phyloP scores from a whole-genome alignment of 305 asterid genomes.

The Solanum hybrid region DNA sequence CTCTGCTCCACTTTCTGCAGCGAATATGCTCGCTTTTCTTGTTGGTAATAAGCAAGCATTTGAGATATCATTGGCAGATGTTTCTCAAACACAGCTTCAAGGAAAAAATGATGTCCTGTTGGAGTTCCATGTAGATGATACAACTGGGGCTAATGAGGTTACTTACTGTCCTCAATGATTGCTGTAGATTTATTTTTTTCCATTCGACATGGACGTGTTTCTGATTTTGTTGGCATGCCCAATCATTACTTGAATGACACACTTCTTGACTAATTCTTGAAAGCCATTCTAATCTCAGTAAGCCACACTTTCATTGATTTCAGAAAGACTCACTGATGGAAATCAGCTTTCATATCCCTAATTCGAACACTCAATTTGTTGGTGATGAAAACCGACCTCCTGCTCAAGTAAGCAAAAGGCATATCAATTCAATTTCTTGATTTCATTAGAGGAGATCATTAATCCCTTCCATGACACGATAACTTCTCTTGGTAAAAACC shows the following conservation, averaged over 20 bases:
- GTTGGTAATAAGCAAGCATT: conserved; percentile 90
- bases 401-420: conserved; percentile 55
- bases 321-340: conserved; percentile 99
- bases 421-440: conserved; percentile 5
- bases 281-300: not conserved
- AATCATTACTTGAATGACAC: not conserved
- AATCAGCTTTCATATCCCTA: conserved; percentile 90
- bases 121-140: conserved; percentile 96
- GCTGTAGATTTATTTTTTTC: not conserved
- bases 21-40: conserved; percentile 71
- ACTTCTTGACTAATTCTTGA: not conserved
- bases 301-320: not conserved
- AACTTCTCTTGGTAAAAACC: not conserved
- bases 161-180: not conserved
- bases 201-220: conserved; percentile 2
- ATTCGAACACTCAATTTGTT: conserved; percentile 90
- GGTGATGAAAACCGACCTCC: conserved; percentile 92
- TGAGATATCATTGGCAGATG: conserved; percentile 91
- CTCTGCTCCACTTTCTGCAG: conserved; percentile 36
- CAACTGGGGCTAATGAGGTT: conserved; percentile 96
- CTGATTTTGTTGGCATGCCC: not conserved
- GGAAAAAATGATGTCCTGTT: conserved; percentile 92
- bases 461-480: not conserved
- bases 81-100: conserved; percentile 96
- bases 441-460: not conserved